Evolutionary conservation across 2,329 filamentous ascomycete genomes (phyloP).

Genomic region (Colletotrichum eremochloae): DNA sequence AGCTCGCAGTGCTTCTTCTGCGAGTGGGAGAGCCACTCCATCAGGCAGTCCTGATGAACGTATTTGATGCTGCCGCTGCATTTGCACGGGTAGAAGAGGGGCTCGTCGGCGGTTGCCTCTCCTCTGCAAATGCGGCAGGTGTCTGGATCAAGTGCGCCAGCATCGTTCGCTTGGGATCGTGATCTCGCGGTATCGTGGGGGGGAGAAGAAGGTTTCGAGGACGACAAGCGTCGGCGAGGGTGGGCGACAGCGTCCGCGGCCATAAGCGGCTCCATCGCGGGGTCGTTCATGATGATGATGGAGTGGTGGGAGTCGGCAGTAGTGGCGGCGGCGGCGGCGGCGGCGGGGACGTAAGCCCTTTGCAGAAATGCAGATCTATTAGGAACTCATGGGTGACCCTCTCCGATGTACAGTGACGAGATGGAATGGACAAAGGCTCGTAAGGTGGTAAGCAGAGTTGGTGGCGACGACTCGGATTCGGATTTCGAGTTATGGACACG

Average conservation of each 20-base stretch:
- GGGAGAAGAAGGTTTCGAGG: constrained; percentile 19
- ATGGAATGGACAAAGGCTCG: neutral
- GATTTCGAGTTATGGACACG: constrained; percentile 20
- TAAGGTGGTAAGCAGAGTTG: neutral
- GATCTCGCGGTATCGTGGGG: constrained; percentile 20
- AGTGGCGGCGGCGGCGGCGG: neutral
- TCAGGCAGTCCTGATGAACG: constrained; percentile 96
- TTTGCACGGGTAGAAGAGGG: constrained; percentile 97
- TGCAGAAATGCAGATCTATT: constrained; percentile 17
- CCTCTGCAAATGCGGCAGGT: constrained; percentile 98
- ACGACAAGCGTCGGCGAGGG: constrained; percentile 46
- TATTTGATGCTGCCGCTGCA: constrained; percentile 99
- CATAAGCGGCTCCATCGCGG: constrained; percentile 45
- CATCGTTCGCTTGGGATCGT: constrained; percentile 35
- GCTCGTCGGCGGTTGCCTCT: constrained; percentile 85
- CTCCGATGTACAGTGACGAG: neutral
- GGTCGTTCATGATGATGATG: constrained; percentile 45
- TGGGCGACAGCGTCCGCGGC: constrained; percentile 47
- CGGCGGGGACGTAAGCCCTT: constrained; percentile 31
- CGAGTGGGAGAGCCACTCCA: constrained; percentile 98
- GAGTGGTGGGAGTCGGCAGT: constrained; percentile 21
- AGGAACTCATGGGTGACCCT: constrained; percentile 40
- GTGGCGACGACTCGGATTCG: neutral
- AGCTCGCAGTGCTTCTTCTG: constrained; percentile 99
- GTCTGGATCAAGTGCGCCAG: constrained; percentile 68